Evolutionary conservation across 108 stramenopile species (phyloP).

Genomic region (Nitzschia palea): DNA sequence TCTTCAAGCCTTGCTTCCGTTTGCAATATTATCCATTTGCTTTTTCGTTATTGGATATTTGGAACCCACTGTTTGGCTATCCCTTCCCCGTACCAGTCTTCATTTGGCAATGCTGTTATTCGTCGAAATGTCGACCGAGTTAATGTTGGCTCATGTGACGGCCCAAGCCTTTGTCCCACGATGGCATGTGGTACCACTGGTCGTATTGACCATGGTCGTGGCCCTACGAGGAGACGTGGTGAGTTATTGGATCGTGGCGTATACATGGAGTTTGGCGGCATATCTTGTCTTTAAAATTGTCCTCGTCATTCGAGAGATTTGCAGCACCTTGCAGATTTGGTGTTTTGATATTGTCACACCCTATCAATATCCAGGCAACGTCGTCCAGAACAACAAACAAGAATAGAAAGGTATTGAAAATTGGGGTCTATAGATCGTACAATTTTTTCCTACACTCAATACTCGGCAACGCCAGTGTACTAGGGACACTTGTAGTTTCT

Average conservation of each 20-base stretch:
- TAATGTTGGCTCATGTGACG: conserved; percentile 87
- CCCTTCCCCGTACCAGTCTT: conserved; percentile 59
- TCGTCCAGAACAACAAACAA: no score
- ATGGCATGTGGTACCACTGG: conserved; percentile 57
- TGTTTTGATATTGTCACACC: conserved; percentile 82
- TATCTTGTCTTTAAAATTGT: conserved; percentile 62
- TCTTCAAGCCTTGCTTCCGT: conserved; percentile 42
- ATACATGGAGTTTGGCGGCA: conserved; percentile 50
- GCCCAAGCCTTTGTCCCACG: conserved; percentile 42
- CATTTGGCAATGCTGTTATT: conserved; percentile 66
- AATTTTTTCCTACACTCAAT: no score
- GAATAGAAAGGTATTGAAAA: no score
- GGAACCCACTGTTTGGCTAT: conserved; percentile 44
- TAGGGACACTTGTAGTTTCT: no score
- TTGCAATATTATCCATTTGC: conserved; percentile 35
- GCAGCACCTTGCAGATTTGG: conserved; percentile 73
- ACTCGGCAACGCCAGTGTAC: no score
- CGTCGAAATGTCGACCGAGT: conserved; percentile 76
- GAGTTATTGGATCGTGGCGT: conserved; percentile 40
- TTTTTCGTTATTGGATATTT: conserved; percentile 40
- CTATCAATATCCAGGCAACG: no score
- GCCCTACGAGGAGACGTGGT: conserved; percentile 12
- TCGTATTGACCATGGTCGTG: conserved; percentile 45
- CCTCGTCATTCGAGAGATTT: conserved; percentile 68
- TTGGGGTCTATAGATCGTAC: no score